phyloP scores from a whole-genome alignment of 257 asterid species.

The Misopates orontium region DNA sequence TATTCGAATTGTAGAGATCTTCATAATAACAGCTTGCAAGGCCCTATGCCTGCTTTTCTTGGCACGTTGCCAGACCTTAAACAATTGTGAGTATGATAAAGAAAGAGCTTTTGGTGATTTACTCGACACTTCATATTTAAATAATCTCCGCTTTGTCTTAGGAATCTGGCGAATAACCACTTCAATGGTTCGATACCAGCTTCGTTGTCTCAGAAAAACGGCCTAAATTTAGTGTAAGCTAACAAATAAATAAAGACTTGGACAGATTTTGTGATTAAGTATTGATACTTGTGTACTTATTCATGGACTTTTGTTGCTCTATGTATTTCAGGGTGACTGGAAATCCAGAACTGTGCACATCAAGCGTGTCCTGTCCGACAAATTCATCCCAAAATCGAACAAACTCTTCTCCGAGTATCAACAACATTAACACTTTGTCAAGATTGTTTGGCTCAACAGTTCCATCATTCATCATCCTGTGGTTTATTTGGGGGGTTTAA shows the following conservation, averaged over 20 bases:
- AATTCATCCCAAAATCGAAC: neutral
- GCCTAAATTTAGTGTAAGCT: slow-evolving; percentile 47
- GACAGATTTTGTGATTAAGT: neutral
- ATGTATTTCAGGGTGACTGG: slow-evolving; percentile 40
- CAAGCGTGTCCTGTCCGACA: slow-evolving; percentile 36
- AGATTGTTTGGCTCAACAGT: neutral
- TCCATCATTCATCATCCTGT: neutral
- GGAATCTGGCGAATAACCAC: slow-evolving; percentile 58
- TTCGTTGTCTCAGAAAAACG: slow-evolving; percentile 40
- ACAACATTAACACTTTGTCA: slow-evolving; percentile 24
- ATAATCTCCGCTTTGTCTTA: too few relatives aligned
- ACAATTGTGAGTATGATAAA: slow-evolving; percentile 40
- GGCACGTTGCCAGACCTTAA: slow-evolving; percentile 49
- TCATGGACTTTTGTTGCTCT: neutral
- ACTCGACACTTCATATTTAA: too few relatives aligned
- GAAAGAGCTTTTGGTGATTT: neutral
- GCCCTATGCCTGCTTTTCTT: slow-evolving; percentile 60
- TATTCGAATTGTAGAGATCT: slow-evolving; percentile 44
- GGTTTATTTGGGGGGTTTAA: too few relatives aligned
- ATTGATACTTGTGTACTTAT: neutral
- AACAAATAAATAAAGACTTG: neutral
- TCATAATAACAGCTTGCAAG: slow-evolving; percentile 47
- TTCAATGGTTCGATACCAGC: slow-evolving; percentile 60
- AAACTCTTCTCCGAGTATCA: neutral
- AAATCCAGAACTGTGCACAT: slow-evolving; percentile 49